Percentiles rank a stretch among this genome's conserved stretches.
phyloP scores from a whole-genome alignment of 257 asterid genomes.

The Jacaranda copaia region DNA sequence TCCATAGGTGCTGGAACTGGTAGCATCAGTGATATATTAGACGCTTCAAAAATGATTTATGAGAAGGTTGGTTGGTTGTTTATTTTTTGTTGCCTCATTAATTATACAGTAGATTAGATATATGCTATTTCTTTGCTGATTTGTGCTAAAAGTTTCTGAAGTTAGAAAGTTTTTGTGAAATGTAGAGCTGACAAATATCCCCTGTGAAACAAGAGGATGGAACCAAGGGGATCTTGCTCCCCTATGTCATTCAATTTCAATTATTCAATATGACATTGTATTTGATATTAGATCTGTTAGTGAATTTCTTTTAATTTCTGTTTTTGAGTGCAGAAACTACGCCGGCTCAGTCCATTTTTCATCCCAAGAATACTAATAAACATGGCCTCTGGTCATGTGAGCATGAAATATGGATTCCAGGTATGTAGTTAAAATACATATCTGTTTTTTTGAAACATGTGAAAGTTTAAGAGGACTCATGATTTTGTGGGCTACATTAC shows the following conservation, averaged over 20 bases:
- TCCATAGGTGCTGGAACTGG: constrained; percentile 99
- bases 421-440: constrained; percentile 43
- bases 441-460: constrained; percentile 7
- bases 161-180: neutral
- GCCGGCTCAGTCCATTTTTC: constrained; percentile 96
- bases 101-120: neutral
- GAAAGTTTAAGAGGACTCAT: neutral
- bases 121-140: constrained; percentile 15
- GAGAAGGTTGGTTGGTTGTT: constrained; percentile 69
- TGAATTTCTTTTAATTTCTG: constrained; percentile 7
- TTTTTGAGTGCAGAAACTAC: constrained; percentile 65
- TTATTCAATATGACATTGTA: neutral
- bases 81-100: constrained; percentile 11
- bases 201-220: constrained; percentile 12
- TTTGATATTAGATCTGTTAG: neutral
- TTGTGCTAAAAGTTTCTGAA: constrained; percentile 8
- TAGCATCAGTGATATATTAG: constrained; percentile 85
- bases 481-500: neutral
- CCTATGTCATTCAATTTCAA: constrained; percentile 14
- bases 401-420: constrained; percentile 97
- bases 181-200: constrained; percentile 23
- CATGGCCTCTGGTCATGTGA: constrained; percentile 99
- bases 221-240: neutral
- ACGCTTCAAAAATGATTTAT: constrained; percentile 84
- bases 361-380: constrained; percentile 93